phyloP scores from a whole-genome alignment of 345 rosid species.

The Euphorbia peplus region DNA sequence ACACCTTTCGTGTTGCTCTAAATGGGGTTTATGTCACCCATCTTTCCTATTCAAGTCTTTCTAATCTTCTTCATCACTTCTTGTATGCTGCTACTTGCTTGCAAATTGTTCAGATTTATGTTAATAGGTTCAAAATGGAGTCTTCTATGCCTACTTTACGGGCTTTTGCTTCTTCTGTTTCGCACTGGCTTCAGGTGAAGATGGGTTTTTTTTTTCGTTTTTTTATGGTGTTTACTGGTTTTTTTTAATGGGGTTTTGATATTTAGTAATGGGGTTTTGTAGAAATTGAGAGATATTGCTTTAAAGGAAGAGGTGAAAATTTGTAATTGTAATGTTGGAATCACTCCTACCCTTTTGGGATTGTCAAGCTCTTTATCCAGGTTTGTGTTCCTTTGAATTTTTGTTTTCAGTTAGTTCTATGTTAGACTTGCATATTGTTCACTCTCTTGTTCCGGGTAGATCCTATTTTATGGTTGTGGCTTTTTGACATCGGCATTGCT shows the following conservation, averaged over 20 bases:
- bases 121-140: slow-evolving; percentile 31
- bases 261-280: neutral
- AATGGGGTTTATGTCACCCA: slow-evolving; percentile 61
- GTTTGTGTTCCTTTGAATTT: slow-evolving; percentile 34
- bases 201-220: neutral
- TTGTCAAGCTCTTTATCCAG: slow-evolving; percentile 69
- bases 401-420: neutral
- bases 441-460: neutral
- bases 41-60: slow-evolving; percentile 65
- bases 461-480: neutral
- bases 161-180: slow-evolving; percentile 68
- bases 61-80: slow-evolving; percentile 54
- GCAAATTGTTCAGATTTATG: slow-evolving; percentile 53
- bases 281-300: slow-evolving; percentile 78
- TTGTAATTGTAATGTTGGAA: slow-evolving; percentile 31
- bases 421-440: neutral
- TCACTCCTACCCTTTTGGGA: slow-evolving; percentile 77
- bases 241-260: neutral
- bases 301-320: slow-evolving; percentile 77
- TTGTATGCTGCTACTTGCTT: slow-evolving; percentile 72
- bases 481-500: neutral
- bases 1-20: slow-evolving; percentile 36
- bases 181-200: slow-evolving; percentile 78
- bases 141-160: slow-evolving; percentile 50
- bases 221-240: neutral